Percentiles rank a stretch among this genome's conserved stretches.
Evolutionary conservation across 371 early-diverging fungal species (phyloP).

Genomic region (Mortierella sp.): DNA sequence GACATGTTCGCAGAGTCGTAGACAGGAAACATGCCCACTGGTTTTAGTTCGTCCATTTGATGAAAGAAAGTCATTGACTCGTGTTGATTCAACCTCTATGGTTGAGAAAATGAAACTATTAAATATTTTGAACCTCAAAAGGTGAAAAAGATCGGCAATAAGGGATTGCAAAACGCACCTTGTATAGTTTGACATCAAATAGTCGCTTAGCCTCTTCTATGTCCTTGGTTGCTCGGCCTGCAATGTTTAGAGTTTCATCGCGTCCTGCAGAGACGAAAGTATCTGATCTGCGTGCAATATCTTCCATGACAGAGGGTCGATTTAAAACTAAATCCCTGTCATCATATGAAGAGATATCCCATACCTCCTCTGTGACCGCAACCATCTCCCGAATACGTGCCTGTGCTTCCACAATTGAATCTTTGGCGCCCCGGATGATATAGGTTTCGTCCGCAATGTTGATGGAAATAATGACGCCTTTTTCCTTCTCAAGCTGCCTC

Average conservation of each 20-base stretch:
- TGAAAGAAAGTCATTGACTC: slow-evolving; percentile 25
- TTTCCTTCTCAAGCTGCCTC: slow-evolving; percentile 40
- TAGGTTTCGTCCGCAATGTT: slow-evolving; percentile 52
- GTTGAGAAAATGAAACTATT: not conserved
- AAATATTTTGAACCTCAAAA: not conserved
- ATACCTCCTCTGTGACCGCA: slow-evolving; percentile 47
- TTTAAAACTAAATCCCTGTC: slow-evolving; percentile 24
- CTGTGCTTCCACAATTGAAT: slow-evolving; percentile 40
- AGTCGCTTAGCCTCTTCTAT: slow-evolving; percentile 53
- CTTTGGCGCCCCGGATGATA: slow-evolving; percentile 33
- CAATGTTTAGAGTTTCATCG: slow-evolving; percentile 24
- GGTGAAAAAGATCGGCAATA: not conserved
- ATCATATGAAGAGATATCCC: slow-evolving; percentile 45
- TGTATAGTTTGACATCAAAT: slow-evolving; percentile 41
- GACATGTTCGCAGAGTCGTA: slow-evolving; percentile 42
- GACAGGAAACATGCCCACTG: slow-evolving; percentile 45
- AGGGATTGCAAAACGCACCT: slow-evolving; percentile 12
- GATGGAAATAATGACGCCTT: slow-evolving; percentile 41
- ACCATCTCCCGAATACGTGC: slow-evolving; percentile 35
- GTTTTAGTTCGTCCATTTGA: slow-evolving; percentile 27
- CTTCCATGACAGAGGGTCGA: slow-evolving; percentile 32
- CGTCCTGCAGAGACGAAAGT: slow-evolving; percentile 39
- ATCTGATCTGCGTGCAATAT: slow-evolving; percentile 48
- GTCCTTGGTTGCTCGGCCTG: slow-evolving; percentile 30
- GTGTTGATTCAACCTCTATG: not conserved